A percentile compares a stretch with the other conserved stretches of the same genome.
Conservation (phyloP, 2,329 filamentous ascomycete genomes). For the Hortaea sp. region DNA sequence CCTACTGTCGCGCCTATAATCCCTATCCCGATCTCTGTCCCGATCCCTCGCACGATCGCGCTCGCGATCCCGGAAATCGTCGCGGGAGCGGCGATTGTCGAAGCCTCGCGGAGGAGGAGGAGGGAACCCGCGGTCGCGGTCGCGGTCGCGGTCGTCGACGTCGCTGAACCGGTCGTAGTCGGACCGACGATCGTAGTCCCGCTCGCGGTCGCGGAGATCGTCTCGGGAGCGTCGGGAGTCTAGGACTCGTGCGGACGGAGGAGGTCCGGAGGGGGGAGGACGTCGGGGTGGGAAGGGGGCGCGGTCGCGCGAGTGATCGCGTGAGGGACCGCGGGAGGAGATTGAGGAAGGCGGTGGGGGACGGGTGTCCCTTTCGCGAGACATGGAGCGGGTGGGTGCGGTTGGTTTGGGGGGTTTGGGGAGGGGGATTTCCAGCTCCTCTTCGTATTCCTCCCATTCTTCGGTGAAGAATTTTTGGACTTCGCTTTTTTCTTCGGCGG, state of each 20-base stretch:
- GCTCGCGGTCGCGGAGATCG: conserved; percentile 8
- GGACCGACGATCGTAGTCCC: conserved; percentile 10
- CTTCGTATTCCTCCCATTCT: conserved; percentile 66
- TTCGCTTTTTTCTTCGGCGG: conserved; percentile 57
- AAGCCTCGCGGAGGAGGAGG: not conserved
- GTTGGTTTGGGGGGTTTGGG: conserved; percentile 9
- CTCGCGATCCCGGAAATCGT: conserved; percentile 8
- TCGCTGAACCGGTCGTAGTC: not conserved
- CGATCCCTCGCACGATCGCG: conserved; percentile 15
- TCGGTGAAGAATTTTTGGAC: conserved; percentile 61
- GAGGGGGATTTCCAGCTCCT: conserved; percentile 56
- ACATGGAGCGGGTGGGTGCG: not conserved
- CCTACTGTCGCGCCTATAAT: conserved; percentile 20
- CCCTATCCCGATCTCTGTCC: conserved; percentile 14
- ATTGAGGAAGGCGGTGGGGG: not conserved
- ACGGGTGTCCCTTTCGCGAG: not conserved
- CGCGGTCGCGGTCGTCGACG: conserved; percentile 7
- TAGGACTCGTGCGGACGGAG: not conserved
- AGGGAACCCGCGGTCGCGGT: conserved; percentile 12
- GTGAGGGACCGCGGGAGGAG: not conserved
- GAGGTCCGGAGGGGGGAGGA: not conserved
- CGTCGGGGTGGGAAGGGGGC: not conserved
- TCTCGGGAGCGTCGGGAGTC: not conserved
- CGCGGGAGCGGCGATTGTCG: not conserved
- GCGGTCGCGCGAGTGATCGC: not conserved